phyloP scores from a whole-genome alignment of 805 yeast genomes.

The Candida nonsorbophila region DNA sequence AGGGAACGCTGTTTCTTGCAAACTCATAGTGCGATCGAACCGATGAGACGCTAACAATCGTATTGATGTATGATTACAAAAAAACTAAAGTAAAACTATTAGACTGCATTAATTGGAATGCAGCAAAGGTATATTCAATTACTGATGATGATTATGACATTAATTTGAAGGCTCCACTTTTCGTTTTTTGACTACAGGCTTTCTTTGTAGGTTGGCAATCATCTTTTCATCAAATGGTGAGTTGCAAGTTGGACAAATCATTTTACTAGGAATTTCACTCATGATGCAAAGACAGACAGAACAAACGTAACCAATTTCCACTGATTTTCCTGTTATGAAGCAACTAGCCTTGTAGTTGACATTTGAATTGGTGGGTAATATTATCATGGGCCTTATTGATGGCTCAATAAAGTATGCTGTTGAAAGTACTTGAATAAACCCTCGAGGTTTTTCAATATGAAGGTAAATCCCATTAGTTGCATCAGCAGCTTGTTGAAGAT shows the following conservation, averaged over 20 bases:
- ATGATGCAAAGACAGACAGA: conserved; percentile 85
- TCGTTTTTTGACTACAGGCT: conserved; percentile 49
- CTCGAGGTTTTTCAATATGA: conserved; percentile 59
- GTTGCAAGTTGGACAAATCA: conserved; percentile 82
- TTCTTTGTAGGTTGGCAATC: conserved; percentile 51
- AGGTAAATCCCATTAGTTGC: conserved; percentile 90
- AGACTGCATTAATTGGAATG: too few species aligned
- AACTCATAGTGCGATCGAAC: too few species aligned
- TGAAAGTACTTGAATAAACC: conserved; percentile 73
- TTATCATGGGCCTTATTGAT: conserved; percentile 64
- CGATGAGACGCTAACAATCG: too few species aligned
- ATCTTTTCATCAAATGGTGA: conserved; percentile 67
- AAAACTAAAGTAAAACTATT: too few species aligned
- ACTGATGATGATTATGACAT: background rate
- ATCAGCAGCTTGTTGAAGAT: conserved; percentile 92
- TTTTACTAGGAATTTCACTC: conserved; percentile 61
- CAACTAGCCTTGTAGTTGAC: conserved; percentile 96
- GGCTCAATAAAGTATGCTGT: conserved; percentile 89
- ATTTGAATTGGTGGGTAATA: conserved; percentile 75
- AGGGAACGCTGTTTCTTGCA: too few species aligned
- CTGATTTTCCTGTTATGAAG: conserved; percentile 82
- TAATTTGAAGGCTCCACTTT: conserved; percentile 20
- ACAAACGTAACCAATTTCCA: conserved; percentile 92
- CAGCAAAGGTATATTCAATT: too few species aligned
- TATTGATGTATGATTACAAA: too few species aligned